These are phyloP conservation scores for Saturnispora sekii DNA, from an alignment of 805 yeast genomes.

Conservation along the genomic window DNA sequence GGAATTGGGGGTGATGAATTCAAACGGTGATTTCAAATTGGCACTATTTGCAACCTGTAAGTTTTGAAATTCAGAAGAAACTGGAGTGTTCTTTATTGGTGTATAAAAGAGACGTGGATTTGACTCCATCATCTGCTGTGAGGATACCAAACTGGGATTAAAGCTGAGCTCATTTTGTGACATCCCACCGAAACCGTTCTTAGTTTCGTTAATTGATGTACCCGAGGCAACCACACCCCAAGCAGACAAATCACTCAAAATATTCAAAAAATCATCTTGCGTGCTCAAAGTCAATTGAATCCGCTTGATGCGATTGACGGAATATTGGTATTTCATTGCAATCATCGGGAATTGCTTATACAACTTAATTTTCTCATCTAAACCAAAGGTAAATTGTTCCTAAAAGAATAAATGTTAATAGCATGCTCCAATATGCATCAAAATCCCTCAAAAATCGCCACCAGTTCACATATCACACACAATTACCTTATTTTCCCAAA, in stretches of 20 bases:
- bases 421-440: not conserved
- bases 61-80: no score
- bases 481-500: not conserved
- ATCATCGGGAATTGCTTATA: constrained; percentile 6
- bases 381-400: not conserved
- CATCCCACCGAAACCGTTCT: no score
- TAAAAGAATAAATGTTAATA: no score
- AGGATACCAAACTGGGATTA: not conserved
- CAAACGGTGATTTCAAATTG: no score
- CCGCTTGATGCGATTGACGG: not conserved
- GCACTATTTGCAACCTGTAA: no score
- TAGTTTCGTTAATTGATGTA: not conserved
- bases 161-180: not conserved
- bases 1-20: no score
- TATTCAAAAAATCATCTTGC: not conserved
- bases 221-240: constrained; percentile 1
- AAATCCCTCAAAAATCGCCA: no score
- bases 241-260: not conserved
- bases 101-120: no score
- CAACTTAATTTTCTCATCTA: constrained; percentile 3
- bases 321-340: constrained; percentile 6
- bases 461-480: not conserved
- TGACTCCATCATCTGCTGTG: no score
- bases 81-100: no score
- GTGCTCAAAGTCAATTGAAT: constrained; percentile 1